Evolutionary conservation across 2,329 filamentous ascomycete species (phyloP).

Genomic region (Pyricularia grisea): DNA sequence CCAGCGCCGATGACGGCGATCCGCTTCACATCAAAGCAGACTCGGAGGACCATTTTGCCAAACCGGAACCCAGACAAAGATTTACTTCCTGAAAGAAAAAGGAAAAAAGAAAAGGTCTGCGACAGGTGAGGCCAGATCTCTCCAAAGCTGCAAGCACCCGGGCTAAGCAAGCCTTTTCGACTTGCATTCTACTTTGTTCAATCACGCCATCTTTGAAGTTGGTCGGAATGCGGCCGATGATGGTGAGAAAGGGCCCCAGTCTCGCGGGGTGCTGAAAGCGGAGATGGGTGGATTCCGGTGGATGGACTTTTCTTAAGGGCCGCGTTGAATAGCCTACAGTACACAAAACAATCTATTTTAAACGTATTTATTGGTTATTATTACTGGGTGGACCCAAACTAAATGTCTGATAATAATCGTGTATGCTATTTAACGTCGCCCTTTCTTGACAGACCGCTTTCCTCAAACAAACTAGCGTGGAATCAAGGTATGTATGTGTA

Average conservation of each 20-base stretch:
- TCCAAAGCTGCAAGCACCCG: background rate
- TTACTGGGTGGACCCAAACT: too few species aligned
- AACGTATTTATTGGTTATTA: too few species aligned
- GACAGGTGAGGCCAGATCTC: background rate
- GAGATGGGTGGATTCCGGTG: background rate
- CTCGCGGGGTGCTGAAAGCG: background rate
- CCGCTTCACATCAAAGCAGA: slow-evolving; percentile 39
- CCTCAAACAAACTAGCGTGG: background rate
- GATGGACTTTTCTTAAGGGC: background rate
- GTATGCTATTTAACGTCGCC: background rate
- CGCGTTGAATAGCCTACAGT: too few species aligned
- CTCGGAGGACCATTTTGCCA: slow-evolving; percentile 2
- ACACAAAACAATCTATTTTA: too few species aligned
- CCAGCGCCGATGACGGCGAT: slow-evolving; percentile 80
- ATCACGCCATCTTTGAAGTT: background rate
- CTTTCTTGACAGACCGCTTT: background rate
- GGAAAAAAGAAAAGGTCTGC: background rate
- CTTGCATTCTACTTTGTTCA: background rate
- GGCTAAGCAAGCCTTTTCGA: background rate
- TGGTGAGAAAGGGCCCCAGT: background rate
- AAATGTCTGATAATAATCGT: too few species aligned
- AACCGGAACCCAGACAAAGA: background rate
- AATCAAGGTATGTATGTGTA: background rate
- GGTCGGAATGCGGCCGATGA: background rate
- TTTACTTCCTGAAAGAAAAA: background rate